A percentile compares a stretch with the other conserved stretches of the same genome.
These are phyloP conservation scores for Leishmania tarentolae DNA, from an alignment of 208 protist species.

Conservation along the genomic window DNA sequence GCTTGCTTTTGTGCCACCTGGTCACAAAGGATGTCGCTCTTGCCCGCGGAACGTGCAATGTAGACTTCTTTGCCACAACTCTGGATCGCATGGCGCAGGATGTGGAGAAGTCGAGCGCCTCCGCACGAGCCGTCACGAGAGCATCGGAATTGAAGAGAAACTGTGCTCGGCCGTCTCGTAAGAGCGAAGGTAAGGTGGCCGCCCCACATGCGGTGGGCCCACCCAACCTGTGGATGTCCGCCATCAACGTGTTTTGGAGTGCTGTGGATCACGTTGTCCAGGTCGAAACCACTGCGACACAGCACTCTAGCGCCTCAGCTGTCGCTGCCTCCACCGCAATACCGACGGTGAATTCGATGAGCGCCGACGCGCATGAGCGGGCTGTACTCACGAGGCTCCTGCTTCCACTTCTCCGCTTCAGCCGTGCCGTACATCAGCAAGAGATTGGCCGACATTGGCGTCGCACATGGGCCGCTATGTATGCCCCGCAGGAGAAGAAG, in stretches of 20 bases:
- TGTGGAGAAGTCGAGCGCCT: slow-evolving; percentile 1
- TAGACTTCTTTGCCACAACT: slow-evolving; percentile 29
- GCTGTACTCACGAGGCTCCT: slow-evolving; percentile 53
- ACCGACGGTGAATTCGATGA: neutral
- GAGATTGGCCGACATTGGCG: slow-evolving; percentile 65
- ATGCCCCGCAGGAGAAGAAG: slow-evolving; percentile 27
- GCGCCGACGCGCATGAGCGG: slow-evolving; percentile 36
- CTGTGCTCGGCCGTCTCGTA: neutral
- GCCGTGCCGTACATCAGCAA: slow-evolving; percentile 24
- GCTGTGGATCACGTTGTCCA: slow-evolving; percentile 54
- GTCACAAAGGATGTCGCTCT: slow-evolving; percentile 20
- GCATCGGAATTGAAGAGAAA: neutral
- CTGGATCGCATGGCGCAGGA: slow-evolving; percentile 18
- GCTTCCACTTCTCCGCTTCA: slow-evolving; percentile 52
- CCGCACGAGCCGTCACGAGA: too few relatives aligned
- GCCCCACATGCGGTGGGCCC: neutral
- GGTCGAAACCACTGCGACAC: neutral
- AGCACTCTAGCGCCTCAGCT: neutral
- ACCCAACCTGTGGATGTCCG: slow-evolving; percentile 46
- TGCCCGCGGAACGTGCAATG: slow-evolving; percentile 23
- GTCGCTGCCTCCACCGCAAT: neutral
- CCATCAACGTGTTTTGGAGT: slow-evolving; percentile 69
- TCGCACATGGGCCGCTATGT: slow-evolving; percentile 39
- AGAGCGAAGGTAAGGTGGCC: neutral
- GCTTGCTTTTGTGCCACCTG: slow-evolving; percentile 26